A percentile compares a stretch with the other conserved stretches of the same genome.
phyloP scores from a whole-genome alignment of 129 eudicot species.

The Arctium minus region DNA sequence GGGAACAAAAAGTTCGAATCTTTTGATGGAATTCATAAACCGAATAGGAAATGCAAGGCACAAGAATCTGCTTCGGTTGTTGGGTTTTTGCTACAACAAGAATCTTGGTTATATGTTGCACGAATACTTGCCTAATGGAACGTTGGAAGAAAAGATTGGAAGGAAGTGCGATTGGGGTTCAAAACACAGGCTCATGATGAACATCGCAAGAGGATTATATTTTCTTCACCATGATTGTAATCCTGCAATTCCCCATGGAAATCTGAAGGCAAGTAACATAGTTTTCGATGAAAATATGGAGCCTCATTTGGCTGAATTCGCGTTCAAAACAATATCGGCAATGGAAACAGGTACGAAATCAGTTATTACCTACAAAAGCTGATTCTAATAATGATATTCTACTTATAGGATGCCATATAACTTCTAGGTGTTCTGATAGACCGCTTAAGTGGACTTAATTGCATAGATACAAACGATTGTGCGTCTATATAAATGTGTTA shows the following conservation, averaged over 20 bases:
- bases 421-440: neutral
- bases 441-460: neutral
- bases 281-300: constrained; percentile 85
- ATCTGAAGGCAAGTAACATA: constrained; percentile 57
- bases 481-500: neutral
- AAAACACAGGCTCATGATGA: constrained; percentile 57
- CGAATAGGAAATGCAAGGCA: constrained; percentile 71
- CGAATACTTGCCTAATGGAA: constrained; percentile 75
- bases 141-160: constrained; percentile 54
- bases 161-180: constrained; percentile 64
- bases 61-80: constrained; percentile 64
- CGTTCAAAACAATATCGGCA: constrained; percentile 38
- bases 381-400: neutral
- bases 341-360: constrained; percentile 52
- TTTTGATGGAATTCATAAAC: constrained; percentile 39
- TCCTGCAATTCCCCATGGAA: constrained; percentile 82
- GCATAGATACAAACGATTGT: neutral
- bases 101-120: constrained; percentile 58
- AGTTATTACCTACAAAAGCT: neutral
- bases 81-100: constrained; percentile 71
- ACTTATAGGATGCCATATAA: neutral
- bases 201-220: constrained; percentile 59
- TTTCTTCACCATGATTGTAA: constrained; percentile 78
- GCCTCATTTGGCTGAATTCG: constrained; percentile 73
- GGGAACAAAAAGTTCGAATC: constrained; percentile 47